phyloP scores from a whole-genome alignment of 257 asterid species.

The Solanum lignicaule region DNA sequence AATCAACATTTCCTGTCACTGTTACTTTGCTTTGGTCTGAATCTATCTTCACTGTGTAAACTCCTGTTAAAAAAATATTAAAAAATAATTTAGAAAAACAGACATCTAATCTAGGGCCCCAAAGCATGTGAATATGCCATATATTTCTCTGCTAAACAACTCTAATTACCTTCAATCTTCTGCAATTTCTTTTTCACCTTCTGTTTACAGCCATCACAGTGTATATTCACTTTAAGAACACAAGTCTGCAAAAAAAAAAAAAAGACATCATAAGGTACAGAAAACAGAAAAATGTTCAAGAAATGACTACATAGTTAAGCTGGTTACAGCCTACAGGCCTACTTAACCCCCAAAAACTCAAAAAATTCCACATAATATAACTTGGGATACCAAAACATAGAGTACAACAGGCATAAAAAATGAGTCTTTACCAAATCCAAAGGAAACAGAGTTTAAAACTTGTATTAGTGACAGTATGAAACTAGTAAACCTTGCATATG shows the following conservation, averaged over 20 bases:
- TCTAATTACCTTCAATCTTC: constrained; percentile 43
- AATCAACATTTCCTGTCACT: constrained; percentile 59
- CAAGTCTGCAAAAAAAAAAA: constrained; percentile 31
- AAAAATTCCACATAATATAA: neutral
- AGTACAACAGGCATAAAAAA: neutral
- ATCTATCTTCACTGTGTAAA: constrained; percentile 26
- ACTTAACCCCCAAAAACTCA: neutral
- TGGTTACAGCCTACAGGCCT: neutral
- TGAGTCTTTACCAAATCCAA: neutral
- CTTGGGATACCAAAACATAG: neutral
- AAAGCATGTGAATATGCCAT: neutral
- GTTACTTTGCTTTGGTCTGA: constrained; percentile 45
- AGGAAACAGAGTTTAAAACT: neutral
- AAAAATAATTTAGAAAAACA: neutral
- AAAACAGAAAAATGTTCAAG: neutral
- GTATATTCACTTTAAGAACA: constrained; percentile 49
- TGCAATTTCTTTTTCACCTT: constrained; percentile 48
- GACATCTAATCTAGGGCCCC: neutral
- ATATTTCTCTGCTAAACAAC: neutral
- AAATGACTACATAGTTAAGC: neutral
- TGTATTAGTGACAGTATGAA: neutral
- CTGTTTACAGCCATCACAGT: constrained; percentile 63
- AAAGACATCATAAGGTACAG: neutral
- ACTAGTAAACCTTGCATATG: neutral
- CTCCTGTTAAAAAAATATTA: constrained; percentile 10